A percentile compares a stretch with the other conserved stretches of the same genome.
Evolutionary conservation across 139 green algal genomes (phyloP).

Genomic region (Pleodorina starrii): DNA sequence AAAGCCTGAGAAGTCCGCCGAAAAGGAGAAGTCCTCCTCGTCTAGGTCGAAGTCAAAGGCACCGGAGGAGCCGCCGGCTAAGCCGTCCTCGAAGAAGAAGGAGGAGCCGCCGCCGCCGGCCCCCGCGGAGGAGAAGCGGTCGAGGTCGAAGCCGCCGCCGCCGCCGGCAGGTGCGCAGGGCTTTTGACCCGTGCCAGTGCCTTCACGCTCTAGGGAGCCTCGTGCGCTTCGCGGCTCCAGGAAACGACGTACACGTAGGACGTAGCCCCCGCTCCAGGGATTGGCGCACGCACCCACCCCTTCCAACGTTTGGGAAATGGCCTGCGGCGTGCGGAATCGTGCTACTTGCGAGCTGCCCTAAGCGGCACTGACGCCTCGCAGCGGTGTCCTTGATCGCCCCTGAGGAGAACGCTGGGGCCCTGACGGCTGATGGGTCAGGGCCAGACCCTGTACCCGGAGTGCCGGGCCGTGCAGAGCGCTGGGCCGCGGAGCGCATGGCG

Average conservation of each 20-base stretch:
- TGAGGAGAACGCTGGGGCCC: no score
- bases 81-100: conserved; percentile 41
- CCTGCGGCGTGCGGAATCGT: no score
- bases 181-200: neutral
- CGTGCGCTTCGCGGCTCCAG: neutral
- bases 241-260: neutral
- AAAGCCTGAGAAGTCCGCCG: conserved; percentile 9
- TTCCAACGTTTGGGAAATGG: no score
- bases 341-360: no score
- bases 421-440: no score
- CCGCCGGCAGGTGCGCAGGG: conserved; percentile 11
- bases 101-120: neutral
- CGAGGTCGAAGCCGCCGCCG: neutral
- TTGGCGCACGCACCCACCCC: no score
- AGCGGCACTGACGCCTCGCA: no score
- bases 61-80: conserved; percentile 10
- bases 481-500: no score
- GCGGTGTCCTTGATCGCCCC: no score
- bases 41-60: conserved; percentile 1
- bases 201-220: neutral
- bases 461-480: no score
- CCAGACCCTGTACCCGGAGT: no score
- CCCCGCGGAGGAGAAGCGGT: conserved; percentile 1
- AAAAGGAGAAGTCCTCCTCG: conserved; percentile 20
- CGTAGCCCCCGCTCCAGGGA: no score